Conservation (phyloP, 2,329 filamentous ascomycete genomes). For the Ophiostoma pallidulum region DNA sequence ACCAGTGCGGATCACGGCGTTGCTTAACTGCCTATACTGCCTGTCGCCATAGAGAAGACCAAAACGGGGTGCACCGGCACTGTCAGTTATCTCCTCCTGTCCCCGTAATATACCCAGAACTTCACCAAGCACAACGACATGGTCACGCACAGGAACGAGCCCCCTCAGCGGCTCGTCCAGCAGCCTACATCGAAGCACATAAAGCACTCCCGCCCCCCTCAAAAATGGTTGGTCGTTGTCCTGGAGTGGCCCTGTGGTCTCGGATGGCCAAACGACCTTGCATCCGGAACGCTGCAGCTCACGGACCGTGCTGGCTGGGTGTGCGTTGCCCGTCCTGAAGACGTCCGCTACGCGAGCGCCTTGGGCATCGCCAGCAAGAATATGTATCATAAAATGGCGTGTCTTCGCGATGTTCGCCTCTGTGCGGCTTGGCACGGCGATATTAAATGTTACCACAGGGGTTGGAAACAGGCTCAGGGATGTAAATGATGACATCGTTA, state of each 20-base stretch:
- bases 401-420: conserved; percentile 39
- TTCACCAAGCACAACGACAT: conserved; percentile 44
- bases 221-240: conserved; percentile 25
- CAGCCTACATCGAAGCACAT: conserved; percentile 29
- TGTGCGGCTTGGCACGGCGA: conserved; percentile 46
- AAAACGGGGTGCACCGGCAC: conserved; percentile 24
- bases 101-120: conserved; percentile 36
- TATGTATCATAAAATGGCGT: conserved; percentile 44
- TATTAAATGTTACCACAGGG: conserved; percentile 48
- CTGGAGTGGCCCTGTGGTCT: conserved; percentile 23
- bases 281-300: conserved; percentile 27
- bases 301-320: conserved; percentile 9
- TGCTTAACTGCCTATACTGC: conserved; percentile 35
- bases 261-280: conserved; percentile 13
- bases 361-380: conserved; percentile 37
- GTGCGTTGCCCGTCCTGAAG: conserved; percentile 41
- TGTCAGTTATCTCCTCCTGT: conserved; percentile 15
- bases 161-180: conserved; percentile 30
- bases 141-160: conserved; percentile 39
- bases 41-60: conserved; percentile 42
- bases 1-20: neutral
- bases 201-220: conserved; percentile 42
- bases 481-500: conserved; percentile 53
- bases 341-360: conserved; percentile 43
- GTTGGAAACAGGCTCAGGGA: conserved; percentile 43